A percentile compares a stretch with the other conserved stretches of the same genome.
phyloP scores from a whole-genome alignment of 805 yeast genomes.

The Deakozyma indianensis region DNA sequence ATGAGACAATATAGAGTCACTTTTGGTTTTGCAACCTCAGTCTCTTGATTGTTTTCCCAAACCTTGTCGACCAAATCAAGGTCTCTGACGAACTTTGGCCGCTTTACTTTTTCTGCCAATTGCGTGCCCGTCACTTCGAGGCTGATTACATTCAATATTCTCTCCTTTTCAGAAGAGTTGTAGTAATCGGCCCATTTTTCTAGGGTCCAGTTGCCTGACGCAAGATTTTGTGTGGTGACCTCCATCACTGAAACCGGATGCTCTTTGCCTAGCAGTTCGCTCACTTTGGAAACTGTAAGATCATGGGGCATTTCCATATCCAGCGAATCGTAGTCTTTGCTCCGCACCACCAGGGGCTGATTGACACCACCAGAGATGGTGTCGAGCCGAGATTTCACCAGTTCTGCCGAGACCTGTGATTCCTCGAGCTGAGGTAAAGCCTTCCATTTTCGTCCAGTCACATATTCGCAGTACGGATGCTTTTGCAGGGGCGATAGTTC shows the following conservation, averaged over 20 bases:
- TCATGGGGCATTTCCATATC: conserved; percentile 43
- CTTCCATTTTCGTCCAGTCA: conserved; percentile 10
- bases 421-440: conserved; percentile 10
- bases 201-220: conserved; percentile 46
- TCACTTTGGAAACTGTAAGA: conserved; percentile 41
- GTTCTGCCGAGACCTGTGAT: conserved; percentile 10
- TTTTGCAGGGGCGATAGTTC: conserved; percentile 38
- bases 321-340: conserved; percentile 17
- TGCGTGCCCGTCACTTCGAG: conserved; percentile 55
- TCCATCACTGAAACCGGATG: conserved; percentile 73
- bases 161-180: conserved; percentile 35
- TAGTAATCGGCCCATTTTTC: conserved; percentile 66
- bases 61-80: conserved; percentile 56
- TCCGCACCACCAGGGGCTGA: conserved; percentile 24
- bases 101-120: conserved; percentile 32
- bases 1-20: conserved; percentile 64
- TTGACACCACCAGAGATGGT: conserved; percentile 8
- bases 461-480: conserved; percentile 34
- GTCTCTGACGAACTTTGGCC: conserved; percentile 54
- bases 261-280: conserved; percentile 48
- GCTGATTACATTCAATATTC: conserved; percentile 68
- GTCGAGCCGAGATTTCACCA: conserved; percentile 14
- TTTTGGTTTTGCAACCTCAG: conserved; percentile 17
- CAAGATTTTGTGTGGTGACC: conserved; percentile 57
- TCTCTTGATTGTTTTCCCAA: conserved; percentile 29